Conservation (phyloP, 805 yeast species). For the Kregervanrija delftensis region DNA sequence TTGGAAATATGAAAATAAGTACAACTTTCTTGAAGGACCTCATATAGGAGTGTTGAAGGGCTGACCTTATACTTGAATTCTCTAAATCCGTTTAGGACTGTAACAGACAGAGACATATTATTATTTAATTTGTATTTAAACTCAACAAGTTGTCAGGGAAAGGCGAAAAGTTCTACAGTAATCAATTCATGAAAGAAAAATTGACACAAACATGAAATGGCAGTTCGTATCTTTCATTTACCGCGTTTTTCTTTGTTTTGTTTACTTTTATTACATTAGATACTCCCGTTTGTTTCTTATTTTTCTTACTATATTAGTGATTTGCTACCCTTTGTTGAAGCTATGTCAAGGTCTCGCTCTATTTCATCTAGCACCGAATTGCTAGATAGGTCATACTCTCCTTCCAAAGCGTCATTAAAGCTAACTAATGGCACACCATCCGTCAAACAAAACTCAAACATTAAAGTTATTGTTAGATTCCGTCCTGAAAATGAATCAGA, state of each 20-base stretch:
- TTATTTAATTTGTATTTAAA: background rate
- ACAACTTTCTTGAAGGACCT: slow-evolving; percentile 30
- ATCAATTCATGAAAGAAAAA: background rate
- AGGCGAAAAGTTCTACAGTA: background rate
- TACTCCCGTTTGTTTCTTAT: background rate
- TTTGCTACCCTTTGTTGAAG: background rate
- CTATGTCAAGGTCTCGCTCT: background rate
- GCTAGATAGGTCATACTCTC: slow-evolving; percentile 6
- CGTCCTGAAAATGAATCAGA: slow-evolving; percentile 43
- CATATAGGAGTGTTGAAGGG: slow-evolving; percentile 31
- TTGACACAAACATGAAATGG: background rate
- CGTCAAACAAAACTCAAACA: slow-evolving; percentile 27
- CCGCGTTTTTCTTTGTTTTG: no score
- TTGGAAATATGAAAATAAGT: slow-evolving; percentile 30
- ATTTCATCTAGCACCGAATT: slow-evolving; percentile 2
- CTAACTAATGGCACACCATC: background rate
- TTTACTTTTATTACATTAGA: background rate
- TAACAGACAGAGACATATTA: slow-evolving; percentile 28
- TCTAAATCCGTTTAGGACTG: slow-evolving; percentile 29
- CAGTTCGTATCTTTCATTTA: no score
- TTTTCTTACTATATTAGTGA: background rate
- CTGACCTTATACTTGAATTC: slow-evolving; percentile 28
- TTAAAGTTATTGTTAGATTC: slow-evolving; percentile 68
- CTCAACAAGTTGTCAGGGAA: background rate
- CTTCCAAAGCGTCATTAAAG: slow-evolving; percentile 1